Conservation (phyloP, 2,329 filamentous ascomycete genomes). For the Ascochyta koolunga region DNA sequence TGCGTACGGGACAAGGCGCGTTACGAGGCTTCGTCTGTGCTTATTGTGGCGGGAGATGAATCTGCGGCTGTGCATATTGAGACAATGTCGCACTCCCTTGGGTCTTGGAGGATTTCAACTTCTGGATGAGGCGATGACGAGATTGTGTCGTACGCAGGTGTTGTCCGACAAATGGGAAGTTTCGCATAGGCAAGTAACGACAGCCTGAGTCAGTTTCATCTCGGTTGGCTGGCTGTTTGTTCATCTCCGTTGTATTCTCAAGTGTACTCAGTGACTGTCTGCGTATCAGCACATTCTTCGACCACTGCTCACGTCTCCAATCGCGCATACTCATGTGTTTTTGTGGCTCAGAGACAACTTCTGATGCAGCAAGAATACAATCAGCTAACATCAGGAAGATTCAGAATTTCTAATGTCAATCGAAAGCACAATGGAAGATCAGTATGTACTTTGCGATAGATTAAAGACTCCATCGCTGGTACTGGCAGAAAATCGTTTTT, state of each 20-base stretch:
- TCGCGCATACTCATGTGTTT: neutral
- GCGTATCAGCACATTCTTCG: neutral
- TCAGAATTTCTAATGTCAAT: neutral
- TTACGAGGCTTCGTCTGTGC: constrained; percentile 1
- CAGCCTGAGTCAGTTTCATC: neutral
- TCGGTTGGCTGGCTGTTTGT: neutral
- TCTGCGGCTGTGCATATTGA: neutral
- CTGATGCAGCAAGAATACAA: neutral
- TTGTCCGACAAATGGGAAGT: neutral
- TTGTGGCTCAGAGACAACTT: neutral
- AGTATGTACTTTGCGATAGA: neutral
- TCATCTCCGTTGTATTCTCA: neutral
- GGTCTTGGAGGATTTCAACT: neutral
- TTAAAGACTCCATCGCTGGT: neutral
- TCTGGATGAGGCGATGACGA: neutral
- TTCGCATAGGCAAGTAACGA: neutral
- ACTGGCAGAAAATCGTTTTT: neutral
- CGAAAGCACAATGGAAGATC: neutral
- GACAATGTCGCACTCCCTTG: neutral
- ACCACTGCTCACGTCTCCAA: neutral
- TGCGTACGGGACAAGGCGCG: constrained; percentile 17
- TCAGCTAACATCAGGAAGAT: neutral
- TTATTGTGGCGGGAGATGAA: neutral
- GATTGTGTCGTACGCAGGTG: neutral
- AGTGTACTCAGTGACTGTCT: neutral